Evolutionary conservation across 345 rosid genomes (phyloP).

Genomic region (Gossypium rotundifolium): DNA sequence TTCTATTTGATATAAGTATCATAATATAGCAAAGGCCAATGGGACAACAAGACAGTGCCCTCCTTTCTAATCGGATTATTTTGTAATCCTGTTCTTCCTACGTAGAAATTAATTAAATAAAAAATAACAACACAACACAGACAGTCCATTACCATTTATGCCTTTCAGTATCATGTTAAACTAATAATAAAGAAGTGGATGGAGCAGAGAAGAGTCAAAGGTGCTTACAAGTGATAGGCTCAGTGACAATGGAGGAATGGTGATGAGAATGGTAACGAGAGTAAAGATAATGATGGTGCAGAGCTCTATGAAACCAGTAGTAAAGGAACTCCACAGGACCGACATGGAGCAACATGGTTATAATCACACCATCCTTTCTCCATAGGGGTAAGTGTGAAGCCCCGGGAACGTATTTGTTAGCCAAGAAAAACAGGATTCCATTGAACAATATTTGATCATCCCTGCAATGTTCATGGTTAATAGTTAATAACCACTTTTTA

Average conservation of each 20-base stretch:
- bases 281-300: conserved; percentile 80
- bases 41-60: too few species aligned
- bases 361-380: conserved; percentile 51
- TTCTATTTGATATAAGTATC: too few species aligned
- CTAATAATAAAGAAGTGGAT: background rate
- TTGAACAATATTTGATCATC: conserved; percentile 69
- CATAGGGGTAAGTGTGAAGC: conserved; percentile 45
- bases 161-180: background rate
- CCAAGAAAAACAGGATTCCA: conserved; percentile 39
- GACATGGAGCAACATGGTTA: conserved; percentile 39
- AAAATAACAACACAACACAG: too few species aligned
- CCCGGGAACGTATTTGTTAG: conserved; percentile 2
- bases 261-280: conserved; percentile 89
- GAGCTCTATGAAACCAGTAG: conserved; percentile 75
- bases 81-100: too few species aligned
- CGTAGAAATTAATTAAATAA: too few species aligned
- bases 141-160: too few species aligned
- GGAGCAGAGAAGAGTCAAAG: background rate
- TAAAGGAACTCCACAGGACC: conserved; percentile 82
- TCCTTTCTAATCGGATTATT: too few species aligned
- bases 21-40: too few species aligned
- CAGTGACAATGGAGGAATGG: conserved; percentile 77
- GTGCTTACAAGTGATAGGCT: conserved; percentile 69
- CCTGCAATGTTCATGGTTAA: conserved; percentile 17
- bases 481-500: too few species aligned